Base-by-base conservation (phyloP, 2,329 filamentous ascomycete species). In the Sporothrix humicola region DNA sequence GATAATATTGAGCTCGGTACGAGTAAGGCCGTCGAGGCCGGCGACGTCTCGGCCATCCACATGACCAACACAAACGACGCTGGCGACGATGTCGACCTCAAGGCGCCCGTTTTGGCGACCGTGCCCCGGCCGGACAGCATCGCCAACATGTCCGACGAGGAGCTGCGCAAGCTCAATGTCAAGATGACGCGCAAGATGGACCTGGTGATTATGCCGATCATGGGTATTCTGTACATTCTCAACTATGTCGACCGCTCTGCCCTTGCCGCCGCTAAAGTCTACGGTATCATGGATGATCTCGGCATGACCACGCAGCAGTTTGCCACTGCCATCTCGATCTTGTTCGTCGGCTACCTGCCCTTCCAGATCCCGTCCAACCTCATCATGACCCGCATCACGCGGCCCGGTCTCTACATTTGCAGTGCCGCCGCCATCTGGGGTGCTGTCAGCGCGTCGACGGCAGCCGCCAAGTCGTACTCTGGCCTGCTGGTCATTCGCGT, bases 321-420 rank as follows among this genome's bases (percentile, higher is more conserved):
- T 82, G 91, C 91, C 75, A 81, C 82, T 7, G 84, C 90, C 1
- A 82, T 91, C 0, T 88, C 87, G 1, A 79, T 88, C 71, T 91
- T 91, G 80, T 91, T 90, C 77, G 84, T 91, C 77, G 85, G 86
- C 3, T 91, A 91, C 78, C 90, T 91, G 72, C 71, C 90, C 46
- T 88, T 89, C 76, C 86, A 90, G 78, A 89, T 91, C 48, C 88
- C 89, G 0, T 84, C 83, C 71, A 91, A 88, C 76, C 85, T 90
- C 44, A 17, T 74, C 31, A 72, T 75, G 50, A 74, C 66, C 46
- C 72, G 72, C 48, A 69, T 75, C 13, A n/a, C 72, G 5, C 74
- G 73, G 3, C 74, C 76, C n/a, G 72, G 70, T 20, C 26, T 54
- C 3, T 76, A 76, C 44, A 73, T 76, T 12, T 69, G 72, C 26